These are phyloP conservation scores for Pichia terricola DNA, from an alignment of 1,139 yeast genomes.

Conservation along the genomic window DNA sequence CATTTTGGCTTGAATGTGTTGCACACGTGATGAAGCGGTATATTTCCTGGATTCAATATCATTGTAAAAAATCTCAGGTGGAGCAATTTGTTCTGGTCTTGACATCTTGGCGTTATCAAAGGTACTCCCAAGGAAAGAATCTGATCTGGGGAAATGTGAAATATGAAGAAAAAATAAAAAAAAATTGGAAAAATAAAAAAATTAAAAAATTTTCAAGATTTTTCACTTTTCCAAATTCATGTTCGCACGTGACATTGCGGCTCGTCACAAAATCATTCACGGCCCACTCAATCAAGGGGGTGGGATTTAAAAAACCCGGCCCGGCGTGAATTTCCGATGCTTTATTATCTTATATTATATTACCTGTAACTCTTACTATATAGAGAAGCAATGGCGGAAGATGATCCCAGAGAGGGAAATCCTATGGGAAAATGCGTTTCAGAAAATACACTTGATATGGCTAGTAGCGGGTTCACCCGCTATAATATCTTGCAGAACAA, in stretches of 20 bases:
- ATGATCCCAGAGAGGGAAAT: constrained; percentile 1
- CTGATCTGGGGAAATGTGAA: neutral
- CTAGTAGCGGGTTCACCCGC: constrained; percentile 6
- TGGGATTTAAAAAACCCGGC: too few relatives aligned
- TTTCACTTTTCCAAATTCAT: too few relatives aligned
- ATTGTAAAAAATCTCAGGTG: constrained; percentile 92
- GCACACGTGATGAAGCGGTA: constrained; percentile 90
- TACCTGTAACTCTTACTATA: too few relatives aligned
- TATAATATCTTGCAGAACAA: constrained; percentile 15
- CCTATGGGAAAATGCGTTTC: constrained; percentile 2
- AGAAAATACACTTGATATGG: constrained; percentile 3
- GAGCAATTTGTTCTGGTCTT: constrained; percentile 95
- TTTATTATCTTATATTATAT: too few relatives aligned
- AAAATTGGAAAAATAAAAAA: too few relatives aligned
- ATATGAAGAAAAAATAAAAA: neutral
- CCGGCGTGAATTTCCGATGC: too few relatives aligned
- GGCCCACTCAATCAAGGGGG: too few relatives aligned
- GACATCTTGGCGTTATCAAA: constrained; percentile 58
- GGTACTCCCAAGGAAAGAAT: neutral
- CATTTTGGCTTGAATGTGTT: constrained; percentile 97
- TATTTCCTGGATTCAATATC: constrained; percentile 84
- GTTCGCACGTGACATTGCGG: too few relatives aligned
- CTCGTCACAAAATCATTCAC: too few relatives aligned
- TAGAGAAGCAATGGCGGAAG: too few relatives aligned
- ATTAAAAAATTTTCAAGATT: too few relatives aligned